Base-by-base conservation (phyloP, 2,329 filamentous ascomycete species). In the Botrytis tulipae region DNA sequence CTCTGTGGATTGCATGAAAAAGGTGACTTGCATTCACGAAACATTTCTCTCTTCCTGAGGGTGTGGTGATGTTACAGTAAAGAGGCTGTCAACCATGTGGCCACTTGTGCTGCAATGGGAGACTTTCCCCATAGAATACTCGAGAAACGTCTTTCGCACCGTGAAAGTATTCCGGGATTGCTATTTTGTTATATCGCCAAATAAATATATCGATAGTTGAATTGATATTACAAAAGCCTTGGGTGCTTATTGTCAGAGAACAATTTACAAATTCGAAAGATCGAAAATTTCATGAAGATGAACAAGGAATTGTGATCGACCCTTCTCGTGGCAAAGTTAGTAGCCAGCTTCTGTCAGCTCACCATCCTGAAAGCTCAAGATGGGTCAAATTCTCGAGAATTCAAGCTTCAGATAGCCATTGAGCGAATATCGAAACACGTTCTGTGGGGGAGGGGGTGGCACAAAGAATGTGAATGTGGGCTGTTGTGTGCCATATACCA, bases 401-500 rank as follows among this genome's bases (percentile, higher is more conserved):
- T 16, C 9, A 16, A 57, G 35, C 25, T 69, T 54, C n/a, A 42
- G 12, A 32, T n/a, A 29, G 6, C 35, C 48, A 22, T 29, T 32
- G n/a, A 69, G 20, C 57, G 48, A 14, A 32, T n/a, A 44, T 57
- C n/a, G 18, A 69, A 69, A 57, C 48, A 18, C 20, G 66, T 42
- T 69, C 48, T 69, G 18, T 57, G 66, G 35, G n/a, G 48, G 10
- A 68, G 48, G n/a, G 25, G 48, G 37, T 69, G 35, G 48, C 48
- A 69, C 48, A 57, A 40, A 42, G 46, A 25, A 18, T 57, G 18
- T 69, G 22, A 32, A 40, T 42, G 22, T 69, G 48, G 66, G 18
- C 35, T 68, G 9, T 54, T 42, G 20, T 40, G 65, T 42, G 48
- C 48, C 35, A 37, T 68, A 42, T 68, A 40, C 16, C 22, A 40